A percentile compares a stretch with the other conserved stretches of the same genome.
Conservation (phyloP, 2,329 filamentous ascomycete species). For the Epicoccum nigrum region DNA sequence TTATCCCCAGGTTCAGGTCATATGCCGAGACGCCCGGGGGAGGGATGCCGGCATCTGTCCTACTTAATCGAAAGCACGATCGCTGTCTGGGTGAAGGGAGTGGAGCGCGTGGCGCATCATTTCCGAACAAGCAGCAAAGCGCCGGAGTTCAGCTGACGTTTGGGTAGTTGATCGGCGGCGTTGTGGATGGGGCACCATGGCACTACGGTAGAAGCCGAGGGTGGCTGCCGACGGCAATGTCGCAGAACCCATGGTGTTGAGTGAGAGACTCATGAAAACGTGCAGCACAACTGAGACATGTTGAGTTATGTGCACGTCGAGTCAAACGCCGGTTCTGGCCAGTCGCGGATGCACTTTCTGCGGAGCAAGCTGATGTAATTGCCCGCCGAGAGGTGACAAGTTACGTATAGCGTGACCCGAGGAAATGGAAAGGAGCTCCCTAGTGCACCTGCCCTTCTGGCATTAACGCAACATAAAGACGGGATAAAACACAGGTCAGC, state of each 20-base stretch:
- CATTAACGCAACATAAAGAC: slow-evolving; percentile 10
- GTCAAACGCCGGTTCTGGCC: not conserved
- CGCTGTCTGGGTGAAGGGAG: not conserved
- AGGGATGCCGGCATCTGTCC: slow-evolving; percentile 5
- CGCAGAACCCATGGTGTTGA: slow-evolving; percentile 2
- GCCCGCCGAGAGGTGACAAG: slow-evolving; percentile 6
- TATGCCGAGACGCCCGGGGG: not conserved
- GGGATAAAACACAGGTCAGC: not conserved
- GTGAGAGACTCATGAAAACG: slow-evolving; percentile 9
- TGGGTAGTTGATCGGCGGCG: slow-evolving; percentile 24
- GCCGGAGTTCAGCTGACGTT: slow-evolving; percentile 28
- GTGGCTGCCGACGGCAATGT: slow-evolving; percentile 11
- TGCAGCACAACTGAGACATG: slow-evolving; percentile 2
- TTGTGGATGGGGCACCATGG: slow-evolving; percentile 11
- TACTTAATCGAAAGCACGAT: slow-evolving; percentile 8
- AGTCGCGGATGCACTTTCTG: not conserved
- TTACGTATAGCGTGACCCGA: slow-evolving; percentile 23
- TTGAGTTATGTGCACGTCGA: not conserved
- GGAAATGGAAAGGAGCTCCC: slow-evolving; percentile 12
- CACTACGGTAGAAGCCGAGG: slow-evolving; percentile 18
- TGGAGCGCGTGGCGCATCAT: slow-evolving; percentile 5
- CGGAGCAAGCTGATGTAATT: slow-evolving; percentile 9
- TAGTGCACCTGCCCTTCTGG: slow-evolving; percentile 23
- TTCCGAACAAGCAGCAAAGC: slow-evolving; percentile 17
- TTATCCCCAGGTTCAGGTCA: not conserved